These are phyloP conservation scores for Colletotrichum filicis DNA, from an alignment of 2,329 filamentous ascomycete genomes.

Conservation along the genomic window DNA sequence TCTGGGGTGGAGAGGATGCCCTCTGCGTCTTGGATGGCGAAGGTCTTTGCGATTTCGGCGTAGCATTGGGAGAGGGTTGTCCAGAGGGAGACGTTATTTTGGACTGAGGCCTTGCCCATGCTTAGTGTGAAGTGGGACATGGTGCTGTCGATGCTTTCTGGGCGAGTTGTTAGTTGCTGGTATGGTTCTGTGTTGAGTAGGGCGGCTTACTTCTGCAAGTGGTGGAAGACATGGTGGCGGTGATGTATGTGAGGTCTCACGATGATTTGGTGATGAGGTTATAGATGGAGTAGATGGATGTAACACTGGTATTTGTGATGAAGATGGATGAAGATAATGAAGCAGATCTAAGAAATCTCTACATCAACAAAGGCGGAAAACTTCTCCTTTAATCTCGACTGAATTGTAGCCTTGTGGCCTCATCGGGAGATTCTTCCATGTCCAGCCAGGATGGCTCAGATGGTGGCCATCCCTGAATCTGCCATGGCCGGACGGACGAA, in stretches of 20 bases:
- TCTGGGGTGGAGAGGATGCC: constrained; percentile 39
- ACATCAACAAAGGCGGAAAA: constrained; percentile 9
- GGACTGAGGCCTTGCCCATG: constrained; percentile 33
- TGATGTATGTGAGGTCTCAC: not conserved
- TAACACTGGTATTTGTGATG: not conserved
- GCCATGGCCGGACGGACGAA: constrained; percentile 14
- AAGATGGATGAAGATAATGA: not conserved
- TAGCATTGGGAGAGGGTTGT: constrained; percentile 34
- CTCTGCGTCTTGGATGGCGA: constrained; percentile 30
- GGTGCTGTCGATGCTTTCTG: constrained; percentile 34
- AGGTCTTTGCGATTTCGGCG: constrained; percentile 23
- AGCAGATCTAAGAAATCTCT: not conserved
- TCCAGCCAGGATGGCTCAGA: constrained; percentile 32
- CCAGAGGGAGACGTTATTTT: constrained; percentile 33
- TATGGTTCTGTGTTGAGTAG: no score
- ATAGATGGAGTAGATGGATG: not conserved
- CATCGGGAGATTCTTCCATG: constrained; percentile 34
- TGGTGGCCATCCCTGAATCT: constrained; percentile 26
- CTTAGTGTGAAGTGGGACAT: constrained; percentile 35
- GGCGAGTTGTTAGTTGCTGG: not conserved
- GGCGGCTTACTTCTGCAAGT: constrained; percentile 21
- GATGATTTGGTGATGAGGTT: not conserved
- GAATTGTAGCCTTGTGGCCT: constrained; percentile 40
- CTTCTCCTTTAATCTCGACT: constrained; percentile 12
- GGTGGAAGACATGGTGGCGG: constrained; percentile 24